These are phyloP conservation scores for Yamadazyma akitaensis DNA, from an alignment of 805 yeast genomes.

Conservation along the genomic window DNA sequence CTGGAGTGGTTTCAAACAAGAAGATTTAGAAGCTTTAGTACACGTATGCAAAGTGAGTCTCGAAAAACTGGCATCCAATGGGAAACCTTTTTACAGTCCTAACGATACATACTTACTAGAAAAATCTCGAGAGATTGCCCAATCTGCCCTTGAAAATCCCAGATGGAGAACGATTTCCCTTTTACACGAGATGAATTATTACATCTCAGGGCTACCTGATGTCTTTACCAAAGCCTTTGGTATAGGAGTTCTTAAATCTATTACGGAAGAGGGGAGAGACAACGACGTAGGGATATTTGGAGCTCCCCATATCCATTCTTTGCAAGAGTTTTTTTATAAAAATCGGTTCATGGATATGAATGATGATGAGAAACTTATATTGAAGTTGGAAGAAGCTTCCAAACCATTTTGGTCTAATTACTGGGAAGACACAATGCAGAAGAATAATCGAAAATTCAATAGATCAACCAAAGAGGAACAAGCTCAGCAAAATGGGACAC, in stretches of 20 bases:
- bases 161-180: slow-evolving; percentile 58
- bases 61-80: slow-evolving; percentile 28
- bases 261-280: slow-evolving; percentile 9
- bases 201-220: slow-evolving; percentile 43
- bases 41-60: slow-evolving; percentile 46
- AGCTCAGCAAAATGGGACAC: slow-evolving; percentile 20
- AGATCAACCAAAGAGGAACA: slow-evolving; percentile 20
- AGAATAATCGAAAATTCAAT: slow-evolving; percentile 35
- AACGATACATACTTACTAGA: slow-evolving; percentile 42
- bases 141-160: slow-evolving; percentile 47
- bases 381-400: slow-evolving; percentile 32
- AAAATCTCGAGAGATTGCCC: slow-evolving; percentile 45
- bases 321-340: slow-evolving; percentile 53
- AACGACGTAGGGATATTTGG: slow-evolving; percentile 47
- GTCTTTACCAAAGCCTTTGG: slow-evolving; percentile 40
- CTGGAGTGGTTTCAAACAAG: slow-evolving; percentile 69
- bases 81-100: slow-evolving; percentile 24
- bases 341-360: slow-evolving; percentile 42
- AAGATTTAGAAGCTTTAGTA: slow-evolving; percentile 53
- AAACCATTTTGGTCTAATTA: slow-evolving; percentile 51
- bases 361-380: slow-evolving; percentile 23
- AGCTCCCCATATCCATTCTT: slow-evolving; percentile 52
- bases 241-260: slow-evolving; percentile 33
- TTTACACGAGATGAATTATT: slow-evolving; percentile 66
- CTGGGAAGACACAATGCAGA: slow-evolving; percentile 43